These are phyloP conservation scores for Penicillium corylophilum DNA, from an alignment of 2,329 filamentous ascomycete genomes.

Conservation along the genomic window DNA sequence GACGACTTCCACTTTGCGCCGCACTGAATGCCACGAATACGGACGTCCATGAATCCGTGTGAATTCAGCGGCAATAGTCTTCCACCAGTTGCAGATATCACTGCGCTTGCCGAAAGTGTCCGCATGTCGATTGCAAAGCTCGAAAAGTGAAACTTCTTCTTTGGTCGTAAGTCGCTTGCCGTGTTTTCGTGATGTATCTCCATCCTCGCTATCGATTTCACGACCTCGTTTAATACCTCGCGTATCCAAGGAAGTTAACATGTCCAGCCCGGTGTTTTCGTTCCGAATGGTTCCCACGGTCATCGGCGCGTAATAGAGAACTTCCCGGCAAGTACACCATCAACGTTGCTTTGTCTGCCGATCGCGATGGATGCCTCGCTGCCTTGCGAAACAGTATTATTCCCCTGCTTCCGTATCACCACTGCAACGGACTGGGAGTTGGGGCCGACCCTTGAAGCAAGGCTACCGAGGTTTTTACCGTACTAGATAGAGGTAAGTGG, in stretches of 20 bases:
- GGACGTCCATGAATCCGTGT: conserved; percentile 38
- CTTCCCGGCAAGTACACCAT: conserved; percentile 5
- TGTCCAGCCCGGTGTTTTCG: conserved; percentile 2
- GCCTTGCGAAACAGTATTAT: conserved; percentile 9
- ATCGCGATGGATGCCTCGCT: conserved; percentile 19
- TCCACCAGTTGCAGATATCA: conserved; percentile 46
- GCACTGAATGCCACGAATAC: conserved; percentile 46
- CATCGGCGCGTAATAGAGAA: conserved; percentile 21
- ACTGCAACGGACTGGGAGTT: conserved; percentile 11
- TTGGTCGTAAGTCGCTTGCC: conserved; percentile 41
- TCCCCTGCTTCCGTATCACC: conserved; percentile 8
- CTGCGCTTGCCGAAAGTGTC: conserved; percentile 40
- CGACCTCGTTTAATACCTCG: conserved; percentile 14
- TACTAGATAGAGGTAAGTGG: not conserved
- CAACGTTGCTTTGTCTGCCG: conserved; percentile 3
- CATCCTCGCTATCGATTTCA: conserved; percentile 12
- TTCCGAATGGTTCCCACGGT: conserved; percentile 3
- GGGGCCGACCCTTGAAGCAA: conserved; percentile 1
- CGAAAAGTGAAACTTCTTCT: conserved; percentile 42
- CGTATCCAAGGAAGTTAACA: conserved; percentile 2
- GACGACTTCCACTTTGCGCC: conserved; percentile 42
- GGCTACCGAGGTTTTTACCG: not conserved
- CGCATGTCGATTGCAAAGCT: conserved; percentile 41
- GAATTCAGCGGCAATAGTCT: conserved; percentile 39
- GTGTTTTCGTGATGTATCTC: conserved; percentile 31